Percentiles rank a stretch among this genome's conserved stretches.
Conservation (phyloP, 2,329 filamentous ascomycete genomes). For the Colletotrichum trifolii region DNA sequence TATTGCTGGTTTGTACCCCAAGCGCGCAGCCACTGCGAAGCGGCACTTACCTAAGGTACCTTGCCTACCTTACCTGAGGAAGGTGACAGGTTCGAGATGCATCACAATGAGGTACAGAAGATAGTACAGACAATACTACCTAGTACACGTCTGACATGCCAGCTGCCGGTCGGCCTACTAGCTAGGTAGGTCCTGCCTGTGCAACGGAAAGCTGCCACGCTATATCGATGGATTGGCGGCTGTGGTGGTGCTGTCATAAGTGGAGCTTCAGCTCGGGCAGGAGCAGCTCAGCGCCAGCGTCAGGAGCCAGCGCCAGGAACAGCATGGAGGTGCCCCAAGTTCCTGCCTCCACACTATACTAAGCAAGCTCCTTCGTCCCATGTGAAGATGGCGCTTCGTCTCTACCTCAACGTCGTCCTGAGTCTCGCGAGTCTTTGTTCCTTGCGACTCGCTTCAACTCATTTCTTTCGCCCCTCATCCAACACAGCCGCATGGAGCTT, state of each 20-base stretch:
- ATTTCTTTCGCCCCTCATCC: slow-evolving; percentile 7
- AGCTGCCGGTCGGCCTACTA: too few species aligned
- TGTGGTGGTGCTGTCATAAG: slow-evolving; percentile 30
- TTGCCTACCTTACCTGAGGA: too few species aligned
- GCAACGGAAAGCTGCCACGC: slow-evolving; percentile 11
- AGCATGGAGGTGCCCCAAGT: too few species aligned
- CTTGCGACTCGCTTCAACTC: slow-evolving; percentile 15
- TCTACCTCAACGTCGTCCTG: not conserved
- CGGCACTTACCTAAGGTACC: too few species aligned
- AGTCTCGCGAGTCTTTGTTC: too few species aligned
- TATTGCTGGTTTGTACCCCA: slow-evolving; percentile 1
- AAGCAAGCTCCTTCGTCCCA: slow-evolving; percentile 24
- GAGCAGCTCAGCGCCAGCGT: slow-evolving; percentile 12
- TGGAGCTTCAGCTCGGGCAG: slow-evolving; percentile 32
- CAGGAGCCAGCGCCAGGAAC: too few species aligned
- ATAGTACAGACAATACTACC: too few species aligned
- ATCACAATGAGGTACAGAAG: too few species aligned
- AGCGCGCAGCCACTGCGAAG: too few species aligned
- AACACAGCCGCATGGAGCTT: slow-evolving; percentile 18
- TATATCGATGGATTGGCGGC: slow-evolving; percentile 3
- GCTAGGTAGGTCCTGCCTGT: not conserved
- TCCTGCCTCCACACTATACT: too few species aligned
- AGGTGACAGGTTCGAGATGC: too few species aligned
- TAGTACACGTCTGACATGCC: too few species aligned
- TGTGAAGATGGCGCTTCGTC: slow-evolving; percentile 27